A percentile compares a stretch with the other conserved stretches of the same genome.
Conservation (phyloP, 495 filamentous ascomycete species). For the Xylaria intraflava region DNA sequence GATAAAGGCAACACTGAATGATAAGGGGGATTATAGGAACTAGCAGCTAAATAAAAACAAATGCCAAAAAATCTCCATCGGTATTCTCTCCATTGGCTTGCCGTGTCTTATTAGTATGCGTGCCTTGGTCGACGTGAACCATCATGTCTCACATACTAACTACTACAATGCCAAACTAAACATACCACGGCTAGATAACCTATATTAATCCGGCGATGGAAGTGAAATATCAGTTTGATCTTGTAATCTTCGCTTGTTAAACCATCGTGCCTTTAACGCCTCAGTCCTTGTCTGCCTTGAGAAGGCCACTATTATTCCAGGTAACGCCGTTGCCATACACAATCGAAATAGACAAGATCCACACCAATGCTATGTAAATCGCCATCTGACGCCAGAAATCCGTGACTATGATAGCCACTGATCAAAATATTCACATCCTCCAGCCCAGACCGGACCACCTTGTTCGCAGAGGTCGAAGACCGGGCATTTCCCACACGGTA, state of each 20-base stretch:
- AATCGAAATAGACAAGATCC: slow-evolving; percentile 2
- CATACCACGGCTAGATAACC: neutral
- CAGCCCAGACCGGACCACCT: slow-evolving; percentile 79
- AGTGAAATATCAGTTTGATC: neutral
- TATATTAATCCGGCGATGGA: neutral
- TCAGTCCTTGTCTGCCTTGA: neutral
- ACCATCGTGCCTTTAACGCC: neutral
- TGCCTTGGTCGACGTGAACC: neutral
- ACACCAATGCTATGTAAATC: neutral
- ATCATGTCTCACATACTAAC: neutral
- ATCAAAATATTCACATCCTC: slow-evolving; percentile 84
- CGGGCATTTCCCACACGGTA: slow-evolving; percentile 85
- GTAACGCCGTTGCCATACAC: slow-evolving; percentile 23
- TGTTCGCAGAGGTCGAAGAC: slow-evolving; percentile 90
- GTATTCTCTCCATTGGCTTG: neutral
- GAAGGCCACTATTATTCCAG: neutral
- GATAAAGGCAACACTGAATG: slow-evolving; percentile 11
- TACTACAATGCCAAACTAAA: neutral
- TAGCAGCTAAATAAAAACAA: slow-evolving; percentile 3
- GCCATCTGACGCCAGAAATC: neutral
- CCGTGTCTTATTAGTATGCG: too few relatives aligned
- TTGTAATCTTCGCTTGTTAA: neutral
- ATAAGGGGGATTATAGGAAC: slow-evolving; percentile 1
- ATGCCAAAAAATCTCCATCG: neutral
- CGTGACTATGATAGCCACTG: slow-evolving; percentile 58